phyloP scores from a whole-genome alignment of 176 grass and related monocot species.

The Neostapfia colusana region DNA sequence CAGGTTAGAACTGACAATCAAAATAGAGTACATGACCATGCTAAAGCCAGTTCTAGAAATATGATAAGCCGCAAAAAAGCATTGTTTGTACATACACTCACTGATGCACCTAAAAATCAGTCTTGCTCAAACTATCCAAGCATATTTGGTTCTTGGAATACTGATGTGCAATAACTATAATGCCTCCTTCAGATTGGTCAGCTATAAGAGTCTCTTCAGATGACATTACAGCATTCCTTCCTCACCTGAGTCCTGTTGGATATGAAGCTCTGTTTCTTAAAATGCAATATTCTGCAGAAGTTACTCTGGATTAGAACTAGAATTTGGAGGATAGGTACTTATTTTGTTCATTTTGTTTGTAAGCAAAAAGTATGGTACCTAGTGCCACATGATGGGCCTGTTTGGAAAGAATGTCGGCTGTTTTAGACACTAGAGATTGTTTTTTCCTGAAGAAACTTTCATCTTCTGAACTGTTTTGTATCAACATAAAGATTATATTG shows the following conservation, averaged over 20 bases:
- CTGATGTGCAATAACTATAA: slow-evolving; percentile 17
- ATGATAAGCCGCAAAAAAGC: slow-evolving; percentile 34
- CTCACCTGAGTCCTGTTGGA: slow-evolving; percentile 20
- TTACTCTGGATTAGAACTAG: slow-evolving; percentile 36
- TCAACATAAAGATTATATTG: slow-evolving; percentile 10
- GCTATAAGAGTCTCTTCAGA: slow-evolving; percentile 29
- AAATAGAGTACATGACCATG: slow-evolving; percentile 36
- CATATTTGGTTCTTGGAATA: slow-evolving; percentile 42
- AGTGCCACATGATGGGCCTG: slow-evolving; percentile 20
- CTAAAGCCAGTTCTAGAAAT: slow-evolving; percentile 29
- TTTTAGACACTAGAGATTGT: slow-evolving; percentile 28
- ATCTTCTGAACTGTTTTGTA: slow-evolving; percentile 3
- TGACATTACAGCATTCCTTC: slow-evolving; percentile 22
- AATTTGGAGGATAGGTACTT: slow-evolving; percentile 28
- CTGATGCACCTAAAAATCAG: slow-evolving; percentile 29
- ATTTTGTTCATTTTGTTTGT: slow-evolving; percentile 45
- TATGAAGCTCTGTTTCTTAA: slow-evolving; percentile 39
- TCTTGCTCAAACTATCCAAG: slow-evolving; percentile 37
- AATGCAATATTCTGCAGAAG: slow-evolving; percentile 34
- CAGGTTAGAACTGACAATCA: slow-evolving; percentile 39
- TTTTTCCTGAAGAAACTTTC: slow-evolving; percentile 35
- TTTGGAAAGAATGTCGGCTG: slow-evolving; percentile 17
- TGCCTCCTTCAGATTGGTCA: slow-evolving; percentile 26
- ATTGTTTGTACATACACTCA: slow-evolving; percentile 47
- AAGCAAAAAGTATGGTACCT: slow-evolving; percentile 27